A percentile compares a stretch with the other conserved stretches of the same genome.
These are phyloP conservation scores for Didymella sp. DNA, from an alignment of 2,329 filamentous ascomycete genomes.

Conservation along the genomic window DNA sequence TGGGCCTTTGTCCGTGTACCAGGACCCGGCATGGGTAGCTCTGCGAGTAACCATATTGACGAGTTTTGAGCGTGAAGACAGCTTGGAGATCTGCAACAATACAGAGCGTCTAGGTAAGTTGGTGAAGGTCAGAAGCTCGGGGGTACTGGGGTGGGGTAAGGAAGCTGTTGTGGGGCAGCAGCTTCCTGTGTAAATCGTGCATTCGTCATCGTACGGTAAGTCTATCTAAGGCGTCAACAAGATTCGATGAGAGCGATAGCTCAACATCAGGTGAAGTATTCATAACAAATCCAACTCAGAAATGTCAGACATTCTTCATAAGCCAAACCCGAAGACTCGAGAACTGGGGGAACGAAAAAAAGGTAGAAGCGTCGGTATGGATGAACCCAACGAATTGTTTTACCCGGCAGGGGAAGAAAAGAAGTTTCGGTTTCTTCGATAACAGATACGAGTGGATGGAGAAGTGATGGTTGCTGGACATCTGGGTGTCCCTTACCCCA, in stretches of 20 bases:
- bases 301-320: not conserved
- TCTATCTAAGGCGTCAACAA: not conserved
- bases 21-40: conserved; percentile 82
- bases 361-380: not conserved
- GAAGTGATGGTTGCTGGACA: not conserved
- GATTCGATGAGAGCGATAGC: not conserved
- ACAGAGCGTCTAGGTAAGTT: not conserved
- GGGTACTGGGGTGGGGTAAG: conserved; percentile 16
- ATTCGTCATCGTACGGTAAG: conserved; percentile 16
- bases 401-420: too few species aligned
- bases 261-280: not conserved
- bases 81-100: not conserved
- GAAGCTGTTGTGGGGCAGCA: conserved; percentile 28
- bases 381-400: not conserved
- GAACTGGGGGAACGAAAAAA: too few species aligned
- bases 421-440: not conserved
- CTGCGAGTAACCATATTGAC: conserved; percentile 53
- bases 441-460: not conserved
- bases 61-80: not conserved
- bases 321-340: too few species aligned
- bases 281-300: not conserved
- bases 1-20: conserved; percentile 73
- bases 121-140: not conserved
- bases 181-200: conserved; percentile 8
- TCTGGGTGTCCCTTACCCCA: conserved; percentile 17